These are phyloP conservation scores for Pleurotus pulmonarius DNA, from an alignment of 768 basidiomycete species.

Conservation along the genomic window DNA sequence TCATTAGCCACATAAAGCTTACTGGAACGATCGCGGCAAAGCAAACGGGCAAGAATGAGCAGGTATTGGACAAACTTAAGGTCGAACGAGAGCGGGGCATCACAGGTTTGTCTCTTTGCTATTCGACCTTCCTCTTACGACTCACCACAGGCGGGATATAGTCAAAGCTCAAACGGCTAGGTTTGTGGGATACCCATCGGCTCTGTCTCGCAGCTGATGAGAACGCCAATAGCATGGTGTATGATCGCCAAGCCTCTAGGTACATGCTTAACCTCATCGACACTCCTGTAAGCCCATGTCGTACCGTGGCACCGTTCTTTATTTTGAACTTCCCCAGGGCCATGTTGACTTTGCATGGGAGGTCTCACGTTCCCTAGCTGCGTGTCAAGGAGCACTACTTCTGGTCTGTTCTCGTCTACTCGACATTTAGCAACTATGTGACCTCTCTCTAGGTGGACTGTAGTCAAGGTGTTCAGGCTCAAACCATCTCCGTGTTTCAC, in stretches of 20 bases:
- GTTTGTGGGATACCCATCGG: slow-evolving; percentile 26
- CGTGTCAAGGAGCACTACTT: slow-evolving; percentile 85
- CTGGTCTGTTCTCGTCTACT: slow-evolving; percentile 30
- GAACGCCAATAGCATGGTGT: slow-evolving; percentile 64
- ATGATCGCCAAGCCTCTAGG: slow-evolving; percentile 45
- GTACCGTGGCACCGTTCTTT: not conserved
- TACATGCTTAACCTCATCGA: slow-evolving; percentile 94
- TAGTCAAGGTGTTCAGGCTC: slow-evolving; percentile 97
- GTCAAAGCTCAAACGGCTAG: slow-evolving; percentile 97
- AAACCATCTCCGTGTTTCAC: slow-evolving; percentile 93
- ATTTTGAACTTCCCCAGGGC: slow-evolving; percentile 45
- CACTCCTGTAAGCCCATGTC: slow-evolving; percentile 61
- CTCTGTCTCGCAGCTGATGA: too few relatives aligned
- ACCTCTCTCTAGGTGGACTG: slow-evolving; percentile 70
- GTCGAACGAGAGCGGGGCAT: slow-evolving; percentile 97
- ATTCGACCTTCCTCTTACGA: not conserved
- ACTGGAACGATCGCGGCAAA: slow-evolving; percentile 82
- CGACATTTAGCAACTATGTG: not conserved
- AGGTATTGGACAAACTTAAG: slow-evolving; percentile 91
- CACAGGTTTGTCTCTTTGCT: slow-evolving; percentile 56
- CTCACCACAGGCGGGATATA: slow-evolving; percentile 20
- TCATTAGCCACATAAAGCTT: slow-evolving; percentile 44
- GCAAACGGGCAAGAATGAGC: slow-evolving; percentile 66
- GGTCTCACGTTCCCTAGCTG: slow-evolving; percentile 86
- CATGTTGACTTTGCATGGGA: slow-evolving; percentile 99